Evolutionary conservation across 805 yeast genomes (phyloP), one percentile per base, ranked within the genome.

Genomic region (Starmerella roubikii): DNA sequence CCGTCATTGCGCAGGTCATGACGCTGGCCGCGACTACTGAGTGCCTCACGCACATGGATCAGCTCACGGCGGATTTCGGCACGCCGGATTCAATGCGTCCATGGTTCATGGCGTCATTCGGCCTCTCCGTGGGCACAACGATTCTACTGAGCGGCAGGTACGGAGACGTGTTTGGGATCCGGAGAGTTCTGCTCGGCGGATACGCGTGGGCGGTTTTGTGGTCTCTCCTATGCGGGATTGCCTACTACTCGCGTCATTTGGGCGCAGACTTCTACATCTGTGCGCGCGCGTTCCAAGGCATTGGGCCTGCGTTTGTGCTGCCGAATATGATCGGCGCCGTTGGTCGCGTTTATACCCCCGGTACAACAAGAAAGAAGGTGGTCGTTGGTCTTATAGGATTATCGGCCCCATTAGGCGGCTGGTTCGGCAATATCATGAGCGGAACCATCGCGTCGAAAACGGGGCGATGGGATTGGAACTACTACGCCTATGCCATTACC

Each of bases 81-180:
- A 48, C 57, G 18, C 45, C 45, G 1, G 39, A 40, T 18, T 39
- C 56, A 9, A 49, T 54, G 13, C 65, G 61, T 8, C 57, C 63
- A 35, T 77, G 93, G 91, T 72, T 74, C 52, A 67, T 74, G 65
- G 84, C 85, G 1, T 69, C 82, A 0, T 78, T 72, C 53, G 74
- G 83, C 0, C 57, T 80, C 39, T 72, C 83, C 0, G 71, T 78
- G 4, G 88, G 88, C 11, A 76, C 88, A 0, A 73, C 79, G 45
- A 78, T 80, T 36, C 55, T 80, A 27, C 61, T 75, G 4, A 68
- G 78, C 27, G 91, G 91, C 8, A 65, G 76, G 35, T 52, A 78
- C 33, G 91, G 93, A 25, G 93, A 80, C 51, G 60, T 78, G 11
- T 72, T 71, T 48, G 91, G 91, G 0, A 61, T 76, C 38, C 74